Base-by-base conservation (phyloP, 2,329 filamentous ascomycete species). In the Calonectria naviculata region DNA sequence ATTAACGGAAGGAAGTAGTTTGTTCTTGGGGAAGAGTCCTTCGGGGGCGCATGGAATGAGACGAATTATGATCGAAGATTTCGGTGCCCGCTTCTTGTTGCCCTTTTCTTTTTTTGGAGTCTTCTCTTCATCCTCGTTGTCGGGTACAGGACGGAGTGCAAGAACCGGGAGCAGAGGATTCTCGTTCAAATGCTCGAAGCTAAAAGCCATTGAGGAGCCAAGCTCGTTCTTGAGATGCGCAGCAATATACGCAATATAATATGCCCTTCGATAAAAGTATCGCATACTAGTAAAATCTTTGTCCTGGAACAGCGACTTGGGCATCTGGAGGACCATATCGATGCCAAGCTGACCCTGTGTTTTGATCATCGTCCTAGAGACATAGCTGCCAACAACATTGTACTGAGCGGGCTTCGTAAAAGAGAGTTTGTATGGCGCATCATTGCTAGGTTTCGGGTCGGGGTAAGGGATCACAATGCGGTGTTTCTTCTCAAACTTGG, bases 221-320 rank as follows among this genome's bases (percentile, higher is more conserved):
- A 91, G 83, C 4, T 88, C 84, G 42, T 89, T 86, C 74, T 91
- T 90, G 64, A 98, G 85, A 5, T 89, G 91, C 34, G 90, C 91
- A 17, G 95, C 92, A 67, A 98, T 86, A 74, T 93, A 94, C 38
- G 95, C 94, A 62, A 98, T 85, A 80, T 97, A 98, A 83, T 96
- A 98, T 15, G 97, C 94, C 73, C 95, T 89, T 79, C 98, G 97
- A 85, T 98, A 95, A 80, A 98, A 98, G 84, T 97, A 98, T 72
- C 97, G 91, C 86, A 97, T 89, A 81, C 98, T 95, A 61, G 95
- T 88, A 81, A 96, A 98, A 83, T 99, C 97, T 84, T 98, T 98
- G 52, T 97, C 94, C 79, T 98, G 95, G 78, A 98, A 95, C 15
- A 98, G 84, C 1, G 89, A 85, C 68, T 86, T 83, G 6, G 97